These are phyloP conservation scores for Eugenia klotzschiana DNA, from an alignment of 441 rosid genomes.

Conservation along the genomic window DNA sequence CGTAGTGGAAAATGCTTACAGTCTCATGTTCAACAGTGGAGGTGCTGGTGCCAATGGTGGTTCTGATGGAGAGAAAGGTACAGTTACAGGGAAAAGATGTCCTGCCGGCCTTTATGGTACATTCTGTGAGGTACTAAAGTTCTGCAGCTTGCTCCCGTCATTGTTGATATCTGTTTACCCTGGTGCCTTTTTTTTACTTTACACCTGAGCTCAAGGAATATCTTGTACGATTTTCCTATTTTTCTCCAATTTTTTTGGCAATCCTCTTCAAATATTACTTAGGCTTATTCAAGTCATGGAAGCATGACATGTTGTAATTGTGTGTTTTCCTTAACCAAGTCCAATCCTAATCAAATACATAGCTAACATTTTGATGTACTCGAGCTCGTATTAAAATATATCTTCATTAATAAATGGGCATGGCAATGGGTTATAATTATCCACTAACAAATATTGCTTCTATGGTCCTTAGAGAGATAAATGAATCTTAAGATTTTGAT, in stretches of 20 bases:
- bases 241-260: not conserved
- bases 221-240: not conserved
- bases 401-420: not conserved
- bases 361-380: not conserved
- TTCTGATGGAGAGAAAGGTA: constrained; percentile 68
- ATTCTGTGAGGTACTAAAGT: constrained; percentile 59
- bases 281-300: not conserved
- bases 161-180: not conserved
- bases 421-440: not conserved
- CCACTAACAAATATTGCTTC: not conserved
- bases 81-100: constrained; percentile 80
- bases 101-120: constrained; percentile 94
- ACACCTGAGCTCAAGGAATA: not conserved
- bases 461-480: not conserved
- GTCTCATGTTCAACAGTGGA: constrained; percentile 48
- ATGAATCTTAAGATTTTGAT: not conserved
- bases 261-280: not conserved
- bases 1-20: not conserved
- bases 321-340: not conserved
- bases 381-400: not conserved
- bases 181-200: not conserved
- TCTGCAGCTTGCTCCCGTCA: not conserved
- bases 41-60: constrained; percentile 82
- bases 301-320: not conserved
- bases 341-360: not conserved